A percentile compares a stretch with the other conserved stretches of the same genome.
Conservation (phyloP, 2,329 filamentous ascomycete genomes). For the Tolypocladium tropicale region DNA sequence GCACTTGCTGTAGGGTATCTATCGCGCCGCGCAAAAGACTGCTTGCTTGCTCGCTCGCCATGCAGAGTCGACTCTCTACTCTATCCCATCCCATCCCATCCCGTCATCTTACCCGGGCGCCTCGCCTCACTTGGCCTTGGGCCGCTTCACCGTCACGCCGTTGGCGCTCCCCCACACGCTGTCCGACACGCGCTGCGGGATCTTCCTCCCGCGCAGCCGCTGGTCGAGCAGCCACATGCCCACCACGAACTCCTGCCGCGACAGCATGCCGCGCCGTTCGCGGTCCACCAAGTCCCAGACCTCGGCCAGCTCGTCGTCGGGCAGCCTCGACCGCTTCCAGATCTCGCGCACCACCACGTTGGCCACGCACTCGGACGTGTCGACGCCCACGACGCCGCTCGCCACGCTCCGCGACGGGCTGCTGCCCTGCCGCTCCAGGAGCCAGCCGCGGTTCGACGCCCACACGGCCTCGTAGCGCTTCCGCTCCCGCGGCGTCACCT, state of each 20-base stretch:
- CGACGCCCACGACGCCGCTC: slow-evolving; percentile 9
- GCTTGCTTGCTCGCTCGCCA: not conserved
- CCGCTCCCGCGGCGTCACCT: slow-evolving; percentile 61
- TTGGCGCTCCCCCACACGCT: slow-evolving; percentile 67
- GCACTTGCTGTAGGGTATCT: not conserved
- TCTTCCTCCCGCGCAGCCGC: slow-evolving; percentile 66
- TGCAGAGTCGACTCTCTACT: not conserved
- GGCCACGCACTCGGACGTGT: slow-evolving; percentile 42
- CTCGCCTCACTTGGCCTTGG: slow-evolving; percentile 17
- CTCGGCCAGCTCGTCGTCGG: slow-evolving; percentile 57
- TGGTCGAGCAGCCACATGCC: slow-evolving; percentile 79
- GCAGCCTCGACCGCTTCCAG: slow-evolving; percentile 62
- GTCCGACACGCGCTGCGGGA: slow-evolving; percentile 58
- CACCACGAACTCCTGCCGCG: slow-evolving; percentile 66
- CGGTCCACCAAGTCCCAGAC: slow-evolving; percentile 69
- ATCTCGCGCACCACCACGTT: slow-evolving; percentile 64
- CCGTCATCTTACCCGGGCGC: too few relatives aligned
- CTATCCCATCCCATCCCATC: too few relatives aligned
- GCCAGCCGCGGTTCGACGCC: slow-evolving; percentile 65
- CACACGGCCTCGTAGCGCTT: slow-evolving; percentile 77
- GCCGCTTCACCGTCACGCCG: slow-evolving; percentile 29
- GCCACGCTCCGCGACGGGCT: slow-evolving; percentile 7
- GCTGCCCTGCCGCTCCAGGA: slow-evolving; percentile 25
- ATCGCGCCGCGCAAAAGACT: not conserved
- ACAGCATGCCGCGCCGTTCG: slow-evolving; percentile 42